Conservation (phyloP, 2,329 filamentous ascomycete species). For the Malbranchea zuffiana region DNA sequence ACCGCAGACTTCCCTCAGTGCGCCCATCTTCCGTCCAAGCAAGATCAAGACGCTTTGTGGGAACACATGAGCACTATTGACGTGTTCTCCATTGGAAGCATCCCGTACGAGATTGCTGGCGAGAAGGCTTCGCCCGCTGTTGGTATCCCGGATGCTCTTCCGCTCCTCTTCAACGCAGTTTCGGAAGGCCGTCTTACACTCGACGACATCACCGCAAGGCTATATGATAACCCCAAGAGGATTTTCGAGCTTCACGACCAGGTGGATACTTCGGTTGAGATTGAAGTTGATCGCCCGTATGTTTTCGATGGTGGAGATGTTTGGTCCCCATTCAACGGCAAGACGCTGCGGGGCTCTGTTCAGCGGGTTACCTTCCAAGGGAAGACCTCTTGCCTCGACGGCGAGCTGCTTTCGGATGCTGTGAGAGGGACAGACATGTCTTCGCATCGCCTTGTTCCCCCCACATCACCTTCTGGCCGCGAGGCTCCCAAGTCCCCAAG, state of each 20-base stretch:
- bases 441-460: conserved; percentile 42
- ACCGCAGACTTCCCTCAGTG: conserved; percentile 59
- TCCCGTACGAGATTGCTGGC: conserved; percentile 63
- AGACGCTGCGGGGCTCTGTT: conserved; percentile 56
- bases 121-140: conserved; percentile 48
- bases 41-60: conserved; percentile 65
- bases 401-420: conserved; percentile 47
- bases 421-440: conserved; percentile 66
- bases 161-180: conserved; percentile 64
- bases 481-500: conserved; percentile 34
- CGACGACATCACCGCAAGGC: conserved; percentile 58
- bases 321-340: conserved; percentile 65
- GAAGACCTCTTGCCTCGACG: conserved; percentile 64
- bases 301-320: conserved; percentile 40
- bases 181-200: conserved; percentile 61
- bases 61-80: conserved; percentile 62
- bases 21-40: conserved; percentile 52
- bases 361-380: conserved; percentile 66
- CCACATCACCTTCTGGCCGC: conserved; percentile 34
- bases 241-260: conserved; percentile 79
- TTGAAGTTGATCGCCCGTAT: conserved; percentile 64
- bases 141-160: conserved; percentile 63
- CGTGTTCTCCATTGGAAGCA: conserved; percentile 66
- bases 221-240: conserved; percentile 68
- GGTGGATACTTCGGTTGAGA: conserved; percentile 59